Conservation (phyloP, 352 stramenopile species). For the Aphanomyces euteiches region DNA sequence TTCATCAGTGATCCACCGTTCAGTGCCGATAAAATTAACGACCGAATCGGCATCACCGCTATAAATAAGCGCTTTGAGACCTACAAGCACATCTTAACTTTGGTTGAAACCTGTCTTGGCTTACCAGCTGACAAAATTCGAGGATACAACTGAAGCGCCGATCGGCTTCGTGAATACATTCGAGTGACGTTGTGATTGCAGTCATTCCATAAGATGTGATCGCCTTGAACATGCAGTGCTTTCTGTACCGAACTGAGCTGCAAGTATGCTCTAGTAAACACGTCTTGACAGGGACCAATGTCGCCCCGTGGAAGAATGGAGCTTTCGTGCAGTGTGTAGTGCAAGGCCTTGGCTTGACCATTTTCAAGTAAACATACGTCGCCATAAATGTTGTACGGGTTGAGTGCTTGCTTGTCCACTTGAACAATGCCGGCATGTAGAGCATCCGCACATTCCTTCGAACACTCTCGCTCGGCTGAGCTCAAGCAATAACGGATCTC, state of each 20-base stretch:
- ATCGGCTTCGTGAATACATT: constrained; percentile 55
- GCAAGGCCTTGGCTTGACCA: constrained; percentile 43
- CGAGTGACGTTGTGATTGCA: constrained; percentile 61
- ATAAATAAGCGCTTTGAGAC: constrained; percentile 67
- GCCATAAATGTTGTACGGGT: constrained; percentile 82
- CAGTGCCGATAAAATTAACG: constrained; percentile 71
- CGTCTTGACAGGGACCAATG: constrained; percentile 55
- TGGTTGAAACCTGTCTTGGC: neutral
- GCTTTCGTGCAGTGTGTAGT: constrained; percentile 24
- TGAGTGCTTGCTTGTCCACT: constrained; percentile 46
- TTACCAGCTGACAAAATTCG: constrained; percentile 44
- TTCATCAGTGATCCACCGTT: constrained; percentile 72
- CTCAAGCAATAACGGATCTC: constrained; percentile 60
- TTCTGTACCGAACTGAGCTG: constrained; percentile 54
- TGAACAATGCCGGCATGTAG: constrained; percentile 45
- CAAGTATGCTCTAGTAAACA: constrained; percentile 60
- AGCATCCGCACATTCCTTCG: constrained; percentile 41
- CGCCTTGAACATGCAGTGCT: constrained; percentile 49
- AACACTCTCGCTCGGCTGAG: constrained; percentile 42
- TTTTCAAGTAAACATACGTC: constrained; percentile 62
- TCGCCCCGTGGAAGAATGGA: constrained; percentile 43
- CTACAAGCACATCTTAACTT: constrained; percentile 5
- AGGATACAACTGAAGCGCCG: constrained; percentile 60
- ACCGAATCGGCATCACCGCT: constrained; percentile 74
- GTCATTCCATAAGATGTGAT: constrained; percentile 48